Evolutionary conservation across 2,329 filamentous ascomycete species (phyloP).

Genomic region (Diplodia scrobiculata): DNA sequence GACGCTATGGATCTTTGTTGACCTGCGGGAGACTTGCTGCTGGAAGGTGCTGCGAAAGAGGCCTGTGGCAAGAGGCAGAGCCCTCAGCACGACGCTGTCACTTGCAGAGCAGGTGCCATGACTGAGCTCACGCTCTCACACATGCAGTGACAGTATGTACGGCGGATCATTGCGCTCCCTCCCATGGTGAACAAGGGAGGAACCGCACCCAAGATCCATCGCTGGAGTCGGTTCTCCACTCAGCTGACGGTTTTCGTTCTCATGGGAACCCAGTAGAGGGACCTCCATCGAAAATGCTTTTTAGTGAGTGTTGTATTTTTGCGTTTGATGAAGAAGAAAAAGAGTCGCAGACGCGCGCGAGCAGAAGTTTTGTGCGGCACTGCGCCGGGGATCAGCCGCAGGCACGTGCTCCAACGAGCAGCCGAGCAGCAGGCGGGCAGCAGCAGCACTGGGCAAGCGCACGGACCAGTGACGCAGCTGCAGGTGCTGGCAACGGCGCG

Average conservation of each 20-base stretch:
- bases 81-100: neutral
- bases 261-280: slow-evolving; percentile 52
- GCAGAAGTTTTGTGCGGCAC: slow-evolving; percentile 12
- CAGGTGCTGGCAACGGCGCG: slow-evolving; percentile 1
- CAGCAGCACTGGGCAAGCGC: neutral
- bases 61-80: too few species aligned
- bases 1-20: neutral
- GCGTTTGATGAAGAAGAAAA: slow-evolving; percentile 57
- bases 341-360: neutral
- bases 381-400: slow-evolving; percentile 6
- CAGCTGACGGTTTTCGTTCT: slow-evolving; percentile 61
- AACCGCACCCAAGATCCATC: slow-evolving; percentile 63
- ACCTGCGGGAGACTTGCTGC: neutral
- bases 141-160: slow-evolving; percentile 45
- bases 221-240: slow-evolving; percentile 54
- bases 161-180: slow-evolving; percentile 63
- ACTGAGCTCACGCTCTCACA: neutral
- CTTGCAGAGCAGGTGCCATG: neutral
- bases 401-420: neutral
- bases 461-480: slow-evolving; percentile 16
- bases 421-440: neutral
- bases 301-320: slow-evolving; percentile 58
- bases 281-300: slow-evolving; percentile 61
- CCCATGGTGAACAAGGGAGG: slow-evolving; percentile 52
- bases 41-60: too few species aligned